Evolutionary conservation across 805 yeast genomes (phyloP), one percentile per base, ranked within the genome.

Genomic region (Ogataea nonfermentans): DNA sequence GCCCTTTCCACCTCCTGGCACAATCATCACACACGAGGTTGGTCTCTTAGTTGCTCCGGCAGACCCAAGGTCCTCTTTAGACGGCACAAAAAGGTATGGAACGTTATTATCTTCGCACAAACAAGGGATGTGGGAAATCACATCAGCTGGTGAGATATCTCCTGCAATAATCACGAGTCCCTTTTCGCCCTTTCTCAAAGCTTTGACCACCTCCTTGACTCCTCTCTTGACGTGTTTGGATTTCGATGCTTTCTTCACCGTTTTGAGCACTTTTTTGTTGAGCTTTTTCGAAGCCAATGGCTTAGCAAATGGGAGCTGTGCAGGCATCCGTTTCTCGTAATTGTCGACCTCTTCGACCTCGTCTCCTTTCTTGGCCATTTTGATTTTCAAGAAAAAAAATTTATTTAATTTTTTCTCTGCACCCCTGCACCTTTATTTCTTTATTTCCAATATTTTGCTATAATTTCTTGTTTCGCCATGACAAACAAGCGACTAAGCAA

Each of bases 21-120:
- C 93, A 55, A 93, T 78, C 88, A 93, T 87, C 22, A 93, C 96
- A 65, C 95, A 90, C 26, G 97, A 88, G 26, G 99, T 93, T 54
- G 99, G 98, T 75, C 99, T 84, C 74, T 93, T 93, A 42, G 99
- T 93, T 47, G 97, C 95, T 61, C 98, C 98, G 17, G 99, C 99
- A 48, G 95, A 85, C 24, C 99, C 99, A 52, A 93, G 77, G 62
- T 93, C 98, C 71, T 93, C 97, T 70, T 93, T 93, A 35, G 97
- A 89, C 57, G 99, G 99, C 48, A 93, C 79, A 67, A 93, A 93
- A 29, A 91, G 76, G 61, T 73, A 95, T 58, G 98, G 97, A 35
- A 93, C 97, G 33, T 84, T 69, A 49, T 77, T 71, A 63, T 93
- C 99, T 71, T 93, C 99, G 70, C 99, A 93, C 47, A 93, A 76